Conservation (phyloP, 1,284 basidiomycete species). For the Agroathelia rolfsii region DNA sequence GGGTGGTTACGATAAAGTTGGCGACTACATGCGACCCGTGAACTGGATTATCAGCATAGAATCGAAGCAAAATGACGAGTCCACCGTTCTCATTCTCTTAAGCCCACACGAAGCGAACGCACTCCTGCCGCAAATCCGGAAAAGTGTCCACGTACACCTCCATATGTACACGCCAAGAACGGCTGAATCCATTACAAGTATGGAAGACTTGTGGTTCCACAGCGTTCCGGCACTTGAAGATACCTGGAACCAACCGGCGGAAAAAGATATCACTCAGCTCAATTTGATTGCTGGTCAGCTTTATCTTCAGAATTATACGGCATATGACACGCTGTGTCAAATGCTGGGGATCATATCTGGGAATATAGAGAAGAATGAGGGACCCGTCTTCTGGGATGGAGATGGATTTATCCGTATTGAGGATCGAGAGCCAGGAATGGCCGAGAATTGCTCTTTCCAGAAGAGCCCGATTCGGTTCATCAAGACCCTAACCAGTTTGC, state of each 20-base stretch:
- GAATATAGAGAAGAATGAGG: conserved; percentile 10
- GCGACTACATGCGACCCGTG: conserved; percentile 32
- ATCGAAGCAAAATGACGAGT: conserved; percentile 2
- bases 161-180: conserved; percentile 34
- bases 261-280: conserved; percentile 24
- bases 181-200: conserved; percentile 24
- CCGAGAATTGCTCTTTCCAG: conserved; percentile 16
- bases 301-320: conserved; percentile 23
- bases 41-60: conserved; percentile 30
- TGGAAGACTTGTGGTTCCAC: conserved; percentile 30
- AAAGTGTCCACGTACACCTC: conserved; percentile 23
- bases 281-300: conserved; percentile 36
- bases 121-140: conserved; percentile 28
- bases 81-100: conserved; percentile 23
- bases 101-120: conserved; percentile 37
- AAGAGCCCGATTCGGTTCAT: conserved; percentile 24
- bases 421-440: conserved; percentile 12
- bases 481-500: conserved; percentile 22
- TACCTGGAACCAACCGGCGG: conserved; percentile 13
- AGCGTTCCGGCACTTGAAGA: conserved; percentile 18
- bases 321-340: conserved; percentile 24
- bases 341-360: conserved; percentile 26
- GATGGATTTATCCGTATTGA: conserved; percentile 27
- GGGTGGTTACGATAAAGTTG: background rate
- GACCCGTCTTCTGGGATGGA: conserved; percentile 12